Evolutionary conservation across 192 early-diverging fungal genomes (phyloP), one percentile per base, ranked within the genome.

Genomic region (Umbelopsis sp.): DNA sequence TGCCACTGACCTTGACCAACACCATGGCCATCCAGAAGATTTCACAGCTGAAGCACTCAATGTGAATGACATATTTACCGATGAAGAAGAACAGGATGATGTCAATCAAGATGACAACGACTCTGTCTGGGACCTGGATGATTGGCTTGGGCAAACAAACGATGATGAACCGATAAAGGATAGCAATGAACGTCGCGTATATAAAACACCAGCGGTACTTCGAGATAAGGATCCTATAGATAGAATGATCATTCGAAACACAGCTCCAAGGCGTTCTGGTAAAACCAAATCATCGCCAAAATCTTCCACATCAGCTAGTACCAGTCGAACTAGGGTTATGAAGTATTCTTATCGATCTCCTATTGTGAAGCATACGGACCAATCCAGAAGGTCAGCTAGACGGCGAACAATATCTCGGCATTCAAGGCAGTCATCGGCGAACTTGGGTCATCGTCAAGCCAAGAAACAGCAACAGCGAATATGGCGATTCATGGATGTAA

Each of bases 181-280:
- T 62, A 2, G 16, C 2, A 3, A 62, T 11, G 12, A 62, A 29
- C 12, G 29, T 6, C 26, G 53, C 24, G 10, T 0, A 1, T 7
- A 62, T 2, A 14, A 29, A 0, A 62, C 26, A 31, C 56, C 56
- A 5, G 56, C 31, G 2, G 31, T 62, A 29, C 31, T 62, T 10
- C 56, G 56, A 34, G 56, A 62, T 20, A 62, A 34, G 26, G 56
- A 62, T 62, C 56, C 56, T 2, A 62, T 62, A 4, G 56, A 62
- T 62, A 36, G 56, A 20, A 62, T 62, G 56, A 20, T 62, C 1
- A 62, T 62, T 34, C 56, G 56, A 36, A 62, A 31, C 31, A 29
- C 56, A 0, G 5, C 26, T 62, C 7, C 56, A 62, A 62, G 17
- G 14, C 31, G 29, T 29, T 62, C 56, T 34, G 31, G 14, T 3